Evolutionary conservation across 1,284 basidiomycete species (phyloP), one percentile per base, ranked within the genome.

Genomic region (Cutaneotrichosporon sp.): DNA sequence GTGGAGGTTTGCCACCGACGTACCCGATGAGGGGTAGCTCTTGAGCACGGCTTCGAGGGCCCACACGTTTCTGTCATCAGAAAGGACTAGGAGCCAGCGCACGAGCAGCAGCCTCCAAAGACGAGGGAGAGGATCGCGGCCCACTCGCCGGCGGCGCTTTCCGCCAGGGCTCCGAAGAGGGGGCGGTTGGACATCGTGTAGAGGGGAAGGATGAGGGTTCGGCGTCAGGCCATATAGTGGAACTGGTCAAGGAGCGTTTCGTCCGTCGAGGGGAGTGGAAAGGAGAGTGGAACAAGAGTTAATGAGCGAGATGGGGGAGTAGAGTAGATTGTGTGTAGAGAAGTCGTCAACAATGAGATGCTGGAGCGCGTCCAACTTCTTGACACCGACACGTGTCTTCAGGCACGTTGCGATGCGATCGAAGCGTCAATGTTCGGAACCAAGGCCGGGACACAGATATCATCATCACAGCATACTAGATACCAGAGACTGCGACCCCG

Each of bases 71-170:
- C 72, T 74, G 60, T 16, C 60, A 52, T 52, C 29, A 67, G 58
- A 27, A 10, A 24, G 20, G 38, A 5, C 20, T 33, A 50, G 47
- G 20, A 25, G 24, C 9, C 5, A 24, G 51, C 59, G 72, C 65
- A 86, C 88, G 87, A 83, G 84, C 89, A 91, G 74, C 89, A 91
- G 1, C 90, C 89, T 6, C 88, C 89, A 70, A 91, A 91, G n/a
- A 90, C 84, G 11, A 90, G 79, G 1, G 84, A 80, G 25, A 91
- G 72, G 4, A 88, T 85, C 18, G 84, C 75, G 10, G 82, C 55
- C 87, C 87, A 90, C 70, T 86, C 84, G 20, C 80, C 63, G n/a
- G 69, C 63, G 5, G 67, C 63, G 20, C 63, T 65, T 61, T 74
- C 63, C 18, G 58, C 55, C 9, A 67, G 31, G 3, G 59, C 60